Base-by-base conservation (phyloP, 495 filamentous ascomycete species). In the Cetradonia linearis region DNA sequence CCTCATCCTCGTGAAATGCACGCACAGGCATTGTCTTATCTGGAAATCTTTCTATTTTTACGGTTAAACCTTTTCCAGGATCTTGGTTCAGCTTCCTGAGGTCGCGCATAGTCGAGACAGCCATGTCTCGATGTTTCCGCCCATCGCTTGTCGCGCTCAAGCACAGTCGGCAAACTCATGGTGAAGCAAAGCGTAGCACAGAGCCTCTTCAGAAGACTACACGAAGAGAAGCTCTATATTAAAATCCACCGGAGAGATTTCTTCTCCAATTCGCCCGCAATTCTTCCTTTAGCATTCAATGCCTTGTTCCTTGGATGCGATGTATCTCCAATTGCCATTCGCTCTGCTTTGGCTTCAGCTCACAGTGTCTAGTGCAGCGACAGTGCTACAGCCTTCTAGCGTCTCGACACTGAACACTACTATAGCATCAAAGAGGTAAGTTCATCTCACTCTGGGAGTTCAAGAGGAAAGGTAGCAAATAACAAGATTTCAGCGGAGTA, bases 331-430 rank as follows among this genome's bases (percentile, higher is more conserved):
- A 11, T 8, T 13, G 20, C 16, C 33, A 10, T 54, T 54, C 50
- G 31, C 50, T 54, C 50, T 54, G 27, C 18, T 54, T n/a, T 54
- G 18, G 28, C 50, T 54, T 30, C 31, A 54, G 50, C 50, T 54
- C 31, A 54, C 34, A 11, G 25, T 23, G 11, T 36, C 31, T 10
- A 36, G n/a, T 54, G 50, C 50, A 36, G 50, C 50, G 34, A 20
- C 30, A 20, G 50, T 34, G n/a, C 30, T 31, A 54, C 50, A 36
- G 50, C 33, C 50, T 54, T 54, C 50, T n/a, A 16, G n/a, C 16
- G 9, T 34, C 18, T 9, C 1, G 10, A 23, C 50, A 20, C 4
- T 13, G 18, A 54, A 54, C 20, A 54, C n/a, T 34, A 36, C 28
- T 16, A 36, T 54, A 30, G 31, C 50, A 13, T 54, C 50, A 2